phyloP scores from a whole-genome alignment of 371 early-diverging fungal genomes.

The Apophysomyces elegans region DNA sequence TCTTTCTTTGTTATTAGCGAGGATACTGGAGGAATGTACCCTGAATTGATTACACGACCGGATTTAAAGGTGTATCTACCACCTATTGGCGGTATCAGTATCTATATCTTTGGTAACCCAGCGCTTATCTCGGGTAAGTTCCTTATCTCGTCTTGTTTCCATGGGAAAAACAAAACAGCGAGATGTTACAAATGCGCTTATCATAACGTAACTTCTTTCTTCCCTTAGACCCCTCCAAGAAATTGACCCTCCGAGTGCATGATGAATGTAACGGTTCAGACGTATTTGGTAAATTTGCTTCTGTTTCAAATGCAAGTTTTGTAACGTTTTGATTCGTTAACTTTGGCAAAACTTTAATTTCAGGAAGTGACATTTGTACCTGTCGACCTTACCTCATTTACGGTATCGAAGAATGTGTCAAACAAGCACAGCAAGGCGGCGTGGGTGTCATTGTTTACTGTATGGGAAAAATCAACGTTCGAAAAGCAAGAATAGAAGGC shows the following conservation, averaged over 20 bases:
- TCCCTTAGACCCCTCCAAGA: slow-evolving; percentile 74
- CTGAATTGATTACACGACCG: slow-evolving; percentile 92
- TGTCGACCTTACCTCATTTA: slow-evolving; percentile 95
- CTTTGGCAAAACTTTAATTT: slow-evolving; percentile 9
- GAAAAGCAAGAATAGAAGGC: not conserved
- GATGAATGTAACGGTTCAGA: slow-evolving; percentile 95
- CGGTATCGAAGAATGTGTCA: slow-evolving; percentile 91
- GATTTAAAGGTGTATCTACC: slow-evolving; percentile 95
- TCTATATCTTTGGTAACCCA: slow-evolving; percentile 94
- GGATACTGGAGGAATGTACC: slow-evolving; percentile 91
- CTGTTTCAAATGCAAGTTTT: too few species aligned
- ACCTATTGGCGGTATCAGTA: slow-evolving; percentile 93
- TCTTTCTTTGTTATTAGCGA: slow-evolving; percentile 37
- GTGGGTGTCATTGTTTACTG: slow-evolving; percentile 95
- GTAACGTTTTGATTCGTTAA: too few species aligned
- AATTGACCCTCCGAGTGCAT: slow-evolving; percentile 89
- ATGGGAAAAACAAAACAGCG: not conserved
- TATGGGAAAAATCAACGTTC: slow-evolving; percentile 29
- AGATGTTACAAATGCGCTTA: not conserved
- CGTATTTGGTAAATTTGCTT: slow-evolving; percentile 75
- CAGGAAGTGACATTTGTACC: slow-evolving; percentile 87
- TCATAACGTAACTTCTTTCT: not conserved
- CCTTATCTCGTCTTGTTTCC: too few species aligned
- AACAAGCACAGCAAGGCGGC: slow-evolving; percentile 92
- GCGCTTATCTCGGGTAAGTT: slow-evolving; percentile 65